Evolutionary conservation across 208 protist species (phyloP).

Genomic region (Wallacemonas collosoma): DNA sequence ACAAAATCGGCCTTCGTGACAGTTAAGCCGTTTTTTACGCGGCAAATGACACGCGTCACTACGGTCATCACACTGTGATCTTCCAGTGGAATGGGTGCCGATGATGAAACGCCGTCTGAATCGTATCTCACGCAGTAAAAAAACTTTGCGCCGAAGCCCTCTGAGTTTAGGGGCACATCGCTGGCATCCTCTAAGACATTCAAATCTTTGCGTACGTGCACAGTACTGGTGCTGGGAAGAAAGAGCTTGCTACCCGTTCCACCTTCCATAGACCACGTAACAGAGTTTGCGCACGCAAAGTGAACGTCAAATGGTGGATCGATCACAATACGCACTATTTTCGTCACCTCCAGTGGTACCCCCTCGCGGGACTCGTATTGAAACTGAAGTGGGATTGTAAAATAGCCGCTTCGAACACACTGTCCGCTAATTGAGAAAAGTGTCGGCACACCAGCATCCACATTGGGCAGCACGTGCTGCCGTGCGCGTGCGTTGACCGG

Average conservation of each 20-base stretch:
- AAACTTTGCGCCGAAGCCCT: conserved; percentile 44
- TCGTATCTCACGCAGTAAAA: conserved; percentile 30
- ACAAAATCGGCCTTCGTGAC: conserved; percentile 49
- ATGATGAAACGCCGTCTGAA: conserved; percentile 24
- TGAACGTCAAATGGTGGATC: conserved; percentile 41
- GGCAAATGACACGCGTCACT: conserved; percentile 49
- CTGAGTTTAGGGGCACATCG: conserved; percentile 26
- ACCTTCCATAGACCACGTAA: conserved; percentile 13
- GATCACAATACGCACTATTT: conserved; percentile 28
- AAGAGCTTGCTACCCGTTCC: conserved; percentile 17
- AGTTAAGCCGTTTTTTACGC: conserved; percentile 42
- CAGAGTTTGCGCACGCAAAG: conserved; percentile 25
- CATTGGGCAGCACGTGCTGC: conserved; percentile 18
- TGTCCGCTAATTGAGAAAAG: conserved; percentile 24
- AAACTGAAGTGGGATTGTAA: conserved; percentile 33
- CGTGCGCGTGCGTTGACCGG: no score
- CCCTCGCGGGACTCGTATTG: conserved; percentile 31
- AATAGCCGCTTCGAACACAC: conserved; percentile 39
- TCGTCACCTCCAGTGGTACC: conserved; percentile 22
- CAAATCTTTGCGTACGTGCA: conserved; percentile 33
- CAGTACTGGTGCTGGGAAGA: conserved; percentile 22
- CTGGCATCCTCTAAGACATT: conserved; percentile 39
- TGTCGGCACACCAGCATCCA: conserved; percentile 19
- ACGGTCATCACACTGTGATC: conserved; percentile 44
- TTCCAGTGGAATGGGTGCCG: conserved; percentile 14